These are phyloP conservation scores for Amylocarpus encephaloides DNA, from an alignment of 2,329 filamentous ascomycete species.

Conservation along the genomic window DNA sequence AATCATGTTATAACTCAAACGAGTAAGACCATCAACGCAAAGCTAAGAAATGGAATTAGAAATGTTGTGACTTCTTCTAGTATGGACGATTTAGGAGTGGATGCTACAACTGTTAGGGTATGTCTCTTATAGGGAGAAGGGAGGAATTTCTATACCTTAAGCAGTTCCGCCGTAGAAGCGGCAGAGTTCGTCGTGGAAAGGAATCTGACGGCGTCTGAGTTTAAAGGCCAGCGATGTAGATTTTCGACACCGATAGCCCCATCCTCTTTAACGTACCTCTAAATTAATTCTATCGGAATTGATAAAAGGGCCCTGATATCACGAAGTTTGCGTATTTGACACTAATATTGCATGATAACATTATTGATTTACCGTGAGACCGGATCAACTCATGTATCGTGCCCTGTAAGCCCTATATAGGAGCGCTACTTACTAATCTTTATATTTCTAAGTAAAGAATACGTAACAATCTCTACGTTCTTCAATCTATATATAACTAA, in stretches of 20 bases:
- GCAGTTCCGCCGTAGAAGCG: conserved; percentile 17
- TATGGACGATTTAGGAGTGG: conserved; percentile 9
- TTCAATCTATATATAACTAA: no score
- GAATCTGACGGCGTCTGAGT: conserved; percentile 29
- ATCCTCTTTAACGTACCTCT: conserved; percentile 32
- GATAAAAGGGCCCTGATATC: conserved; percentile 6
- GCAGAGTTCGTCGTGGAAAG: conserved; percentile 29
- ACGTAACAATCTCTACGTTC: no score
- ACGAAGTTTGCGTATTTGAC: conserved; percentile 3
- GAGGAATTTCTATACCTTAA: conserved; percentile 10
- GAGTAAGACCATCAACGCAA: no score
- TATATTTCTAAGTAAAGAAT: no score
- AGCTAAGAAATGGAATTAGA: no score
- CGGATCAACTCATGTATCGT: conserved; percentile 5
- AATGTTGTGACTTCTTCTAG: conserved; percentile 10
- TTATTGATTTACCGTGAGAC: conserved; percentile 14
- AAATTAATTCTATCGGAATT: conserved; percentile 16
- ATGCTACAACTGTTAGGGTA: conserved; percentile 6
- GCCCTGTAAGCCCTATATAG: no score
- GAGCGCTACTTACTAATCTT: conserved; percentile 14
- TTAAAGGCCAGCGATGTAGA: conserved; percentile 28
- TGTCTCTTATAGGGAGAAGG: not conserved
- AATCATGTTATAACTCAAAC: no score
- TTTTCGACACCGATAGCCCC: conserved; percentile 31
- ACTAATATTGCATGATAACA: conserved; percentile 12